These are phyloP conservation scores for Buddleja alternifolia DNA, from an alignment of 257 asterid species.

Conservation along the genomic window DNA sequence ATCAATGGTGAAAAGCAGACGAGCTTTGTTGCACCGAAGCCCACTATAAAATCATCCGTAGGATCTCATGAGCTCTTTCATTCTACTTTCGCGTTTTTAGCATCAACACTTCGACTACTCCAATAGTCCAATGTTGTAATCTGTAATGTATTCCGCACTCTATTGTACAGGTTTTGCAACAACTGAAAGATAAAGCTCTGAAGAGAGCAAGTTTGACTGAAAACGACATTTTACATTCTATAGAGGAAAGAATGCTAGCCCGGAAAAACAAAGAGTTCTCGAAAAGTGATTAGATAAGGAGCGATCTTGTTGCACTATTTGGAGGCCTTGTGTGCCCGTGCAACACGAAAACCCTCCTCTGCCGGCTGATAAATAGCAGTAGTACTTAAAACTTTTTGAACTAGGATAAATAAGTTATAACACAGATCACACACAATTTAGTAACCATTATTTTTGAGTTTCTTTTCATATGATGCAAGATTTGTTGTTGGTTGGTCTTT, in stretches of 20 bases:
- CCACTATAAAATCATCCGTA: too few relatives aligned
- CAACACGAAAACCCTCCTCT: constrained; percentile 25
- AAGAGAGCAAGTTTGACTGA: constrained; percentile 67
- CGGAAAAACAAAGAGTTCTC: constrained; percentile 61
- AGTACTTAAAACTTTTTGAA: too few relatives aligned
- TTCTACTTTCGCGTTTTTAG: too few relatives aligned
- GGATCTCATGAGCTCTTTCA: too few relatives aligned
- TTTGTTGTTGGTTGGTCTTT: not conserved
- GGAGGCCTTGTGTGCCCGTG: constrained; percentile 66
- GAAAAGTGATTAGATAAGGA: constrained; percentile 70
- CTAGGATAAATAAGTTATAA: constrained; percentile 17
- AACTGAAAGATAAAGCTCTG: constrained; percentile 83
- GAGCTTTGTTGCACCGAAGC: too few relatives aligned
- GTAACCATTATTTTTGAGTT: constrained; percentile 4
- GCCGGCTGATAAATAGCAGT: too few relatives aligned
- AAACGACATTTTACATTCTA: constrained; percentile 51
- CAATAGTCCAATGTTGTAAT: too few relatives aligned
- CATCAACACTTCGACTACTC: too few relatives aligned
- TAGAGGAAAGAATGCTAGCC: constrained; percentile 67
- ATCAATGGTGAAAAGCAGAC: too few relatives aligned
- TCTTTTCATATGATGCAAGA: not conserved
- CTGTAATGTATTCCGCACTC: too few relatives aligned
- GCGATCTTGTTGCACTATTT: constrained; percentile 59
- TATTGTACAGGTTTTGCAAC: constrained; percentile 60
- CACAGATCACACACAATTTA: not conserved